Evolutionary conservation across 1,139 yeast genomes (phyloP), one percentile per base, ranked within the genome.

Genomic region (Oligophagozyma castellii): DNA sequence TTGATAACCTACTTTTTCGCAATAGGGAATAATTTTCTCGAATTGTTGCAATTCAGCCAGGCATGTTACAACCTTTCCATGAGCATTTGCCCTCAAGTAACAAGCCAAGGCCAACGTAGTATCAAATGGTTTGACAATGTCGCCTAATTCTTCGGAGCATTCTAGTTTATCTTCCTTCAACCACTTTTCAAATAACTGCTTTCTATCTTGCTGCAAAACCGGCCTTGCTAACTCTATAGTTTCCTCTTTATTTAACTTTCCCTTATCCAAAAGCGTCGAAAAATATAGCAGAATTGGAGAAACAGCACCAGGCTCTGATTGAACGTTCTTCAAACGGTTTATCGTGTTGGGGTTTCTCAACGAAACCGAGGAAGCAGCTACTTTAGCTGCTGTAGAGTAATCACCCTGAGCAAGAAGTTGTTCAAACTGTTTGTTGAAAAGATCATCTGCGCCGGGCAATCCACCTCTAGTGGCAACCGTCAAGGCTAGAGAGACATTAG

Each of bases 31-130:
- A 40, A 92, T 89, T 63, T 86, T 89, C 55, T 86, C 98, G 53
- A 84, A 86, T 61, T 89, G 95, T 34, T 95, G 95, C 45, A 86
- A 64, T 59, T 92, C 98, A 33, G 96, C 98, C 46, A 92, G 67
- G 39, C 84, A 73, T 14, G 92, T 73, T 32, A 92, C 93, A 33
- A 89, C 96, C 62, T 92, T 89, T 45, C 83, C 70, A 44, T 93
- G 86, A 31, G 72, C 70, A 41, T 80, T 70, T 23, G 95, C 77
- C 45, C 93, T 73, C 51, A 86, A 66, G 56, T 89, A 92, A 36
- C 92, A 92, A 16, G 93, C 93, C 46, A 92, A 65, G 3, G 96
- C 95, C 43, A 89, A 65, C 18, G 89, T 72, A 15, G 80, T 60
- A 46, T 86, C 95, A 51, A 72, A 73, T 29, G 93, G 80, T 52